Base-by-base conservation (phyloP, 169 alveolate genomes). In the Eimeria necatrix region DNA sequence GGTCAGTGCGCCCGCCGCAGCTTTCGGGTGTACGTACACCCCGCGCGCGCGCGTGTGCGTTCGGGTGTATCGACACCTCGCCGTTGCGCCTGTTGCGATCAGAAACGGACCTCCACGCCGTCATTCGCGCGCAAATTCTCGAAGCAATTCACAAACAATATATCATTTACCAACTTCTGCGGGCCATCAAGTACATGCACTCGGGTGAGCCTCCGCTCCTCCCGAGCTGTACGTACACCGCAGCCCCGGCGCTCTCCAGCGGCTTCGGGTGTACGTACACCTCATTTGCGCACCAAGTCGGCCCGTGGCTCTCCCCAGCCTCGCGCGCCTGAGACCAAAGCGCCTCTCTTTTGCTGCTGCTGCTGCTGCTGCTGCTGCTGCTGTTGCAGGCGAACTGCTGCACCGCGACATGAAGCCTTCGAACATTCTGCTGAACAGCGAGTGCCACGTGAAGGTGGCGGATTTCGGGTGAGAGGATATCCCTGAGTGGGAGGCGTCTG, bases 391-490 rank as follows among this genome's bases (percentile, higher is more conserved):
- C 3, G 99, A 98, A 94, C 95, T 99, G 92, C 97, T 99, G 56
- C 99, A 99, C 96, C 95, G 99, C 26, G 99, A 99, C 96, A 97
- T 99, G 94, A 99, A 99, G 95, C 99, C 99, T 4, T 98, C 99
- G 51, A 99, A 99, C 93, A 98, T 99, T 52, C 97, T 99, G 85
- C 96, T 99, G 61, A 99, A 99, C 96, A 97, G 99, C 86, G 99
- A 99, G 89, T 99, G 99, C 84, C 98, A 96, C 86, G 99, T 99
- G 51, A 99, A 99, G 96, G 99, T 99, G 48, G 99, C 99, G 52
- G 99, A 99, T 95, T 99, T 99, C 94, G 99, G 99, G 81, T 88
- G n/a, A 32, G 85, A 32, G 41, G 41, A 32, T 0, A 32, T 32
- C 41, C 41, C 41, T 2, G 3, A 32, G 0, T 32, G 3, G 41